Percentiles rank a stretch among this genome's conserved stretches.
Evolutionary conservation across 2,329 filamentous ascomycete species (phyloP).

Genomic region (Phialemoniopsis sp.): DNA sequence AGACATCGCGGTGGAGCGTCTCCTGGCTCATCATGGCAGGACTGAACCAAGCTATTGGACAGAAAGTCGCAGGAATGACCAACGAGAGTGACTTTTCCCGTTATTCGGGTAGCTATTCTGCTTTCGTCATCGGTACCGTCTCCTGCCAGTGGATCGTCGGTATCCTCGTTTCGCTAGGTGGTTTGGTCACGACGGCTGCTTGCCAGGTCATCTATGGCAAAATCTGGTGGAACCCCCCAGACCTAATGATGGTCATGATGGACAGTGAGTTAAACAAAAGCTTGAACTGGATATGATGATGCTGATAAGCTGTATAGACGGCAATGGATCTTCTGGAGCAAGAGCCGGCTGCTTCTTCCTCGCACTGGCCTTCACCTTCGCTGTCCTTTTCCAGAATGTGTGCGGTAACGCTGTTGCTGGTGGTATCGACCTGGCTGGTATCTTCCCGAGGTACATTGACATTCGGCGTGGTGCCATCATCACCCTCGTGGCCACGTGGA

Average conservation of each 20-base stretch:
- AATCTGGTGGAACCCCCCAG: conserved; percentile 41
- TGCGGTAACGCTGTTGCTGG: conserved; percentile 23
- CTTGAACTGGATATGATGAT: too few relatives aligned
- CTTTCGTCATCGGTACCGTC: conserved; percentile 32
- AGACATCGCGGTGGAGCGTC: conserved; percentile 26
- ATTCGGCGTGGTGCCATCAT: conserved; percentile 22
- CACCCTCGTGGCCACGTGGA: conserved; percentile 20
- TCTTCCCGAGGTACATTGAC: conserved; percentile 19
- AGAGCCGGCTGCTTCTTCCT: conserved; percentile 23
- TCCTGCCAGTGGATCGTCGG: conserved; percentile 32
- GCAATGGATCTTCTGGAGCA: conserved; percentile 26
- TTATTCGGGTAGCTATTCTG: conserved; percentile 26
- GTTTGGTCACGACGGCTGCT: conserved; percentile 35
- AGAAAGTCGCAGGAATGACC: conserved; percentile 33
- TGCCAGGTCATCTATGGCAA: conserved; percentile 38
- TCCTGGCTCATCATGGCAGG: conserved; percentile 41
- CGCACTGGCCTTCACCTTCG: conserved; percentile 31
- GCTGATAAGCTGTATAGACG: conserved; percentile 14
- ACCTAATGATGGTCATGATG: conserved; percentile 39
- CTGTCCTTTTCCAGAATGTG: conserved; percentile 33
- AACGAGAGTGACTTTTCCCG: conserved; percentile 39
- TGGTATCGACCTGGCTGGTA: conserved; percentile 16
- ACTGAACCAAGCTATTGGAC: conserved; percentile 35
- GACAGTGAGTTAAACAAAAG: conserved; percentile 16
- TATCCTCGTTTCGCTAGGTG: conserved; percentile 33